Evolutionary conservation across 2,329 filamentous ascomycete genomes (phyloP).

Genomic region (Apiospora koreana): DNA sequence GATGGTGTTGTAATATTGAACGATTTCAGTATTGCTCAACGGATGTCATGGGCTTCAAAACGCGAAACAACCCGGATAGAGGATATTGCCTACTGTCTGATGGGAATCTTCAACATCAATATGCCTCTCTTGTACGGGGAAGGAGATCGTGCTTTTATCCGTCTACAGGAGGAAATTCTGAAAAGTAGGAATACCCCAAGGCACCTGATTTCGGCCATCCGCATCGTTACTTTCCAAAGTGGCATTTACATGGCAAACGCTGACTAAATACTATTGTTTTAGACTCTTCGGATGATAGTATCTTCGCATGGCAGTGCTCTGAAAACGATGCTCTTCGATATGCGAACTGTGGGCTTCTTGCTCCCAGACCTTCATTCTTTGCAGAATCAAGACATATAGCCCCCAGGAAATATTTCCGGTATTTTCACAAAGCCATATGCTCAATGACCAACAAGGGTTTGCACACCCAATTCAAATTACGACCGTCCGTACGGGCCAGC

Average conservation of each 20-base stretch:
- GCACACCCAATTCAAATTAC: background rate
- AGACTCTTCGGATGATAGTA: background rate
- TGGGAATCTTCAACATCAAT: constrained; percentile 14
- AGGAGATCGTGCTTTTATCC: constrained; percentile 6
- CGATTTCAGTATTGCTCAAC: background rate
- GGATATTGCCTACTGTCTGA: constrained; percentile 14
- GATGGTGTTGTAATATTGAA: background rate
- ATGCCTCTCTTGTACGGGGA: constrained; percentile 16
- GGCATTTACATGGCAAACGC: no score
- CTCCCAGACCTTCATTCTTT: background rate
- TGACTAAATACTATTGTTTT: background rate
- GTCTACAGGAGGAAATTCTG: constrained; percentile 10
- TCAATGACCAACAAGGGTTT: background rate
- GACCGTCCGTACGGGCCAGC: background rate
- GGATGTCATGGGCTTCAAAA: constrained; percentile 10
- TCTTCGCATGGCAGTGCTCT: background rate
- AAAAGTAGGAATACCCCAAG: background rate
- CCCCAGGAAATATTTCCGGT: no score
- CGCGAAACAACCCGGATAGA: constrained; percentile 11
- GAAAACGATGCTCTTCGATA: background rate
- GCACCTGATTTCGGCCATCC: no score
- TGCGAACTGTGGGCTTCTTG: background rate
- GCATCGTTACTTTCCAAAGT: no score
- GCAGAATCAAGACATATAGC: background rate
- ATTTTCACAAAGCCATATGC: no score